A percentile compares a stretch with the other conserved stretches of the same genome.
phyloP scores from a whole-genome alignment of 345 rosid species.

The Excoecaria agallocha region DNA sequence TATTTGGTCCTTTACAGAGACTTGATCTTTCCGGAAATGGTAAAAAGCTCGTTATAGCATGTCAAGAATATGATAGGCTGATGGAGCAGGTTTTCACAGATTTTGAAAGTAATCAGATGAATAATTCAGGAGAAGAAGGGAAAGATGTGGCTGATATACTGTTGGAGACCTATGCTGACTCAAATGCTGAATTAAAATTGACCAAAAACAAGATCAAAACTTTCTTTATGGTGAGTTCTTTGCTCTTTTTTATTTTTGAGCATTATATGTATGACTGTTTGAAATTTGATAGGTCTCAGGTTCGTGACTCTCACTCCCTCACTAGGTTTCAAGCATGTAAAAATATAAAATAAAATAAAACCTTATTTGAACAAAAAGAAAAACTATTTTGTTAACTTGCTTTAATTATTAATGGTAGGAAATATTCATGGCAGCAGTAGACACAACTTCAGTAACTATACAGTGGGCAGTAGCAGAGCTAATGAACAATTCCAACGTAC shows the following conservation, averaged over 20 bases:
- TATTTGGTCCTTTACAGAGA: conserved; percentile 60
- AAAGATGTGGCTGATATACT: conserved; percentile 58
- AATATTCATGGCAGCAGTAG: conserved; percentile 13
- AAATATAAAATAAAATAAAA: too few species aligned
- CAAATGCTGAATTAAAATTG: conserved; percentile 46
- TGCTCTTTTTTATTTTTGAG: neutral
- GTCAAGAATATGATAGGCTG: conserved; percentile 43
- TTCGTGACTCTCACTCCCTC: too few species aligned
- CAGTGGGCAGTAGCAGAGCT: conserved; percentile 9
- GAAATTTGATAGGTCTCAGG: too few species aligned
- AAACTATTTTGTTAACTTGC: too few species aligned
- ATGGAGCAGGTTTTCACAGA: conserved; percentile 56
- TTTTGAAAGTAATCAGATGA: conserved; percentile 34
- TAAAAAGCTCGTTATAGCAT: conserved; percentile 40
- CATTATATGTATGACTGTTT: too few species aligned
- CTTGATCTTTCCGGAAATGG: conserved; percentile 62
- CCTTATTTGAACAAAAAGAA: too few species aligned
- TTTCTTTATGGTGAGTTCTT: conserved; percentile 55
- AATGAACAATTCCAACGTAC: neutral
- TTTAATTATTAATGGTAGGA: neutral
- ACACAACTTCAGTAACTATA: conserved; percentile 15
- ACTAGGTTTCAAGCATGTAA: too few species aligned
- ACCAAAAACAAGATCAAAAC: conserved; percentile 61
- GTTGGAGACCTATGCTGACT: conserved; percentile 52
- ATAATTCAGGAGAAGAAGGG: conserved; percentile 23